Evolutionary conservation across 2,329 filamentous ascomycete species (phyloP), one percentile per base, ranked within the genome.

Genomic region (Pseudogymnoascus sp.): DNA sequence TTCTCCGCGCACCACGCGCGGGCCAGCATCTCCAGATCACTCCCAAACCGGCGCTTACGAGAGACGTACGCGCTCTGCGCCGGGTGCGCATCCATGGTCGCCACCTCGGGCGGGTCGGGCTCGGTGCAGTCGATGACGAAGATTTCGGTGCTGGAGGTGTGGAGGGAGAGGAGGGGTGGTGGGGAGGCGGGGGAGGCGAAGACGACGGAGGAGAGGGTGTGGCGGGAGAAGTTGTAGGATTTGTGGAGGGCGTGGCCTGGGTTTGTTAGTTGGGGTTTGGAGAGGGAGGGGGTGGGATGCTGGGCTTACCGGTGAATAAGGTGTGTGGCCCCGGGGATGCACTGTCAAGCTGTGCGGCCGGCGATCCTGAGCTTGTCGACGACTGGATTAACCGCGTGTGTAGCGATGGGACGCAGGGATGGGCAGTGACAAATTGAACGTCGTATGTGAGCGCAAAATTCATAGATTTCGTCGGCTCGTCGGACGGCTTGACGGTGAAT

Each of bases 1-100:
- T 82, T 84, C 70, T 90, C 85, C 0, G 89, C 86, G 71, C 90
- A 92, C 67, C 90, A 79, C 1, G 89, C 88, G 58, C 89, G 79
- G 1, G 86, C 87, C 60, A 92, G 75, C 7, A 92, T 80, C 73
- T 91, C 88, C 70, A 89, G 77, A 68, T 87, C 85, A 11, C 84
- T 87, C 1, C 83, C 83, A 62, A 67, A 55, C 5, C 49, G 49
- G 49, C 49, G 49, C 49, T 55, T 55, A n/a, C 49, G 49, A 2
- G 49, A 55, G 25, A 55, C 49, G 9, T 55, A 16, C n/a, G 49
- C 49, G 49, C 49, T 55, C 49, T 55, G 49, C 1, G 49, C 49
- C 2, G 49, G 49, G 9, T 55, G 49, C 28, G 49, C 52, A 58
- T 23, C 45, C 5, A 22, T 63, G 64, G 55, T 64, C 65, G 11